Evolutionary conservation across 306 rosid species (phyloP), one percentile per base, ranked within the genome.

Genomic region (Trifolium fragiferum): DNA sequence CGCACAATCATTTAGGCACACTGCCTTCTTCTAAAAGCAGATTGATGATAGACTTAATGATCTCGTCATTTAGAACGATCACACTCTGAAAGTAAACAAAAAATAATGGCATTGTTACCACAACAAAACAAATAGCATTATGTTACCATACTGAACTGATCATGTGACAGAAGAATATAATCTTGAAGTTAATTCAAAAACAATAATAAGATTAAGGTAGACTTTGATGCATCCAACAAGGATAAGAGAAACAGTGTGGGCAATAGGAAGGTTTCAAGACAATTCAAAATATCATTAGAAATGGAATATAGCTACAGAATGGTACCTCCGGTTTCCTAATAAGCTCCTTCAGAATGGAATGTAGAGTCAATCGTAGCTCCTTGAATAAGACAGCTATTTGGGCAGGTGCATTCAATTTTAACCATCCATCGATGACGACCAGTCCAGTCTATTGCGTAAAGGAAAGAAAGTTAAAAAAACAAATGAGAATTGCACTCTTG

Each of bases 371-470:
- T 23, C 98, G 87, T 20, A 93, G 91, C 84, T 93, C 94, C 86
- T 89, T 93, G 84, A 93, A 91, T 79, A 93, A 81, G 72, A 93
- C 98, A 53, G 98, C 98, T 66, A 86, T 88, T 81, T 93, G 98
- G 70, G 98, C 98, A 59, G 98, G 96, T 32, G 98, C 98, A 14
- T 62, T 91, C 86, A 93, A 72, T 85, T 91, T 89, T 79, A 93
- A 84, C 98, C 98, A 93, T 80, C 98, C 98, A 78, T 93, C 98
- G 27, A 93, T 86, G 16, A 70, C 79, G 71, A 91, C 91, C 63
- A 80, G 79, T 51, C 97, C 98, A 25, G 89, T 83, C 97, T 92
- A 53, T 73, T 71, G 59, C 4, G 82, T 66, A 43, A 73, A 51
- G 78, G 68, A 61, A 75, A 77, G 40, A 59, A 49, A 51, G 54